Conservation (phyloP, 257 asterid genomes). For the Solanum lycopersicoides region DNA sequence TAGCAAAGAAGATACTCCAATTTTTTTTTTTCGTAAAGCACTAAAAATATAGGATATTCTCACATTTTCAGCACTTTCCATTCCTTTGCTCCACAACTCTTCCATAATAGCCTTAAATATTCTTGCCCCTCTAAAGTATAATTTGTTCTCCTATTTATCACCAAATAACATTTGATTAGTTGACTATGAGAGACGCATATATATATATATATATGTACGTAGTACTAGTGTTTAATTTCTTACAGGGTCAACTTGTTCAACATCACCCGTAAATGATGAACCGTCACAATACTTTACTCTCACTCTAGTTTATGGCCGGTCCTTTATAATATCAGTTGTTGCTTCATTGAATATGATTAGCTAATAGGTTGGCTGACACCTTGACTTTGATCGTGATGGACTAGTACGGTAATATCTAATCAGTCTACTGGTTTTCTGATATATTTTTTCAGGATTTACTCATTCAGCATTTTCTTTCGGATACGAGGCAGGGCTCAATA, state of each 20-base stretch:
- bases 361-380: not conserved
- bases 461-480: constrained; percentile 83
- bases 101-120: constrained; percentile 19
- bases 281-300: constrained; percentile 81
- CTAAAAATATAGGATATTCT: no score
- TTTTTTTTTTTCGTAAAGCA: no score
- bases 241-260: constrained; percentile 62
- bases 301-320: not conserved
- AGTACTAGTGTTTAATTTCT: not conserved
- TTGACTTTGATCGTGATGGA: not conserved
- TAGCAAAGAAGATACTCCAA: no score
- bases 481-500: constrained; percentile 71
- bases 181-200: no score
- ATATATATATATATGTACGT: no score
- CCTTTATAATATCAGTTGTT: not conserved
- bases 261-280: constrained; percentile 69
- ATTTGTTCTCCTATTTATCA: constrained; percentile 10
- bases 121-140: constrained; percentile 23
- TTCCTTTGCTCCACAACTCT: constrained; percentile 26
- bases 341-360: not conserved
- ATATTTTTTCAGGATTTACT: constrained; percentile 53
- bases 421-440: not conserved
- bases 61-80: constrained; percentile 19
- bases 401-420: not conserved
- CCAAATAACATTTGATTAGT: no score